Evolutionary conservation across 805 yeast genomes (phyloP), one percentile per base, ranked within the genome.

Genomic region (Starmerella bombicola): DNA sequence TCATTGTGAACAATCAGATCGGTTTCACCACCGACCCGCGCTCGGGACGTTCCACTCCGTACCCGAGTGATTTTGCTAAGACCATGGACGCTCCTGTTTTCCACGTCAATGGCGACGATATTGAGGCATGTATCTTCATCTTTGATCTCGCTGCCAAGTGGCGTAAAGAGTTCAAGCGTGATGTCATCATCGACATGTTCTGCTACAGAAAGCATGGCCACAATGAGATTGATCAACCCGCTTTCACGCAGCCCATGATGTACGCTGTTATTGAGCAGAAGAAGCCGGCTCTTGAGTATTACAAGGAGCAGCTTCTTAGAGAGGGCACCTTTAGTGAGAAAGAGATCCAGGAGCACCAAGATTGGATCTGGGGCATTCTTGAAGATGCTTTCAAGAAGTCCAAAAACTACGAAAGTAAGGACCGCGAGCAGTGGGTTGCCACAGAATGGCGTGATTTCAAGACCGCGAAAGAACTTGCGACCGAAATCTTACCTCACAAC

Each of bases 21-120:
- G 99, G 99, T 65, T 91, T 91, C 76, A 91, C 99, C 52, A 91
- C 99, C 38, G 97, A 91, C 63, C 99, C 99, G 52, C 76, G 95
- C 69, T 79, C 80, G 56, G 85, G 96, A 28, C 80, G 99, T 70
- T 88, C 97, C 20, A 91, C 98, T 36, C 88, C 93, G 57, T 91
- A 91, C 65, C 96, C 98, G 56, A 81, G 95, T 19, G 99, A 91
- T 69, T 74, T 91, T 60, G 97, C 96, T 55, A 91, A 91, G 69
- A 70, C 95, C 26, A 81, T 84, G 64, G 86, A 88, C 61, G 95
- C 97, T 19, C 99, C 99, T 48, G 85, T 91, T 56, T 91, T 91
- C 93, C 99, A 91, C 66, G 97, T 91, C 38, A 91, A 91, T 59
- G 96, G 97, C 19, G 97, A 91, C 64, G 97, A 91, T 61, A 85